Evolutionary conservation across 164 flowering plant species (phyloP), one percentile per base, ranked within the genome.

Genomic region (Magnolia changhungtana): DNA sequence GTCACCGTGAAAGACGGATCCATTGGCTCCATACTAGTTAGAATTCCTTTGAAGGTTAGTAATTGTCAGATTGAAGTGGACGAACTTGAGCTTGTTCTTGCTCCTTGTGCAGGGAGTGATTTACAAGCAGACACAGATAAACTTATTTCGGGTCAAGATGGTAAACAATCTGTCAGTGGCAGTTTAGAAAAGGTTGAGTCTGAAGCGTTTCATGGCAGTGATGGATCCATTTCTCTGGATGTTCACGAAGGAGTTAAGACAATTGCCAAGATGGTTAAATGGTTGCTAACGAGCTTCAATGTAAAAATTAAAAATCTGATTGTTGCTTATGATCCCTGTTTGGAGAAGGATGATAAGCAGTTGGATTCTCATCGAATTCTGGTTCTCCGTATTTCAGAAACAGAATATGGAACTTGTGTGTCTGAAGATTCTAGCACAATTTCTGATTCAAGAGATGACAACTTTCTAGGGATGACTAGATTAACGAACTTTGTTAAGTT

Each of bases 211-310:
- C 83, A 81, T 13, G 77, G 74, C 74, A 64, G 80, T 79, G 71
- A 69, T 2, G 78, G 76, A 67, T 80, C 85, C 63, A 16, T 80
- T 71, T 80, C 87, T 18, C 68, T 83, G 73, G 89, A 90, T 86
- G 88, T 94, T 73, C 98, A 90, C 82, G 92, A 96, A 83, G 99
- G 98, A 83, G 98, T 96, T 51, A 92, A 92, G 84, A 86, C 89
- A 31, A 87, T 96, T 85, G 97, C 97, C 23, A 90, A 91, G 81
- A 85, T 91, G 91, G 90, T 96, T n/a, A 88, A 90, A 79, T 87
- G 92, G 92, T 84, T 96, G 78, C 92, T 96, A 52, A 89, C 94
- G 2, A 90, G 94, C 74, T 92, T 96, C 77, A 87, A 91, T 80
- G 84, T 96, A 16, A 91, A 84, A 76, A 67, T 96, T 13, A 92